Evolutionary conservation across 2,329 filamentous ascomycete species (phyloP).

Genomic region (Trichoderma pleuroti): DNA sequence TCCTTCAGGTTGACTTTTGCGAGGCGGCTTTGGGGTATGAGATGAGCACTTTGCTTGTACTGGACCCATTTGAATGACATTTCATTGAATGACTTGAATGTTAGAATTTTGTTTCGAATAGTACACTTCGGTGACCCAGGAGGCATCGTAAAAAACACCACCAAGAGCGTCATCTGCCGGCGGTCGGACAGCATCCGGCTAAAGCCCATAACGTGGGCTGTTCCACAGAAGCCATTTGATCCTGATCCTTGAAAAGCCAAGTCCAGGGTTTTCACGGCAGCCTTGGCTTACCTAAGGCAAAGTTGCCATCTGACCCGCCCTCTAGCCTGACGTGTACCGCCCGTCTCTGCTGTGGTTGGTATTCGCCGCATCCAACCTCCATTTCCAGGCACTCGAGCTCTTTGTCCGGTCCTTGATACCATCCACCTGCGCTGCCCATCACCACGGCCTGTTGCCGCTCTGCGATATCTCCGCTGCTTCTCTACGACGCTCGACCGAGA

Average conservation of each 20-base stretch:
- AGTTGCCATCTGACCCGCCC: conserved; percentile 21
- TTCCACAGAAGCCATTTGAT: background rate
- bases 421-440: conserved; percentile 8
- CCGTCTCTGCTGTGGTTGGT: conserved; percentile 16
- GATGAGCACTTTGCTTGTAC: background rate
- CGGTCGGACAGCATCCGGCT: background rate
- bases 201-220: background rate
- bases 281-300: conserved; percentile 19
- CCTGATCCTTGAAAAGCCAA: background rate
- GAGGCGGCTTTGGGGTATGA: background rate
- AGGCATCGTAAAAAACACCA: background rate
- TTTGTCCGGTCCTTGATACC: background rate
- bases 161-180: background rate
- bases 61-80: background rate
- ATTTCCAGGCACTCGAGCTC: conserved; percentile 16
- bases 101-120: background rate
- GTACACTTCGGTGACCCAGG: background rate
- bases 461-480: background rate
- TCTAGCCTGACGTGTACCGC: conserved; percentile 21
- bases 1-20: background rate
- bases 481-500: background rate
- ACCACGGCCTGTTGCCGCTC: background rate
- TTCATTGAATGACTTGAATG: background rate
- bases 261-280: background rate
- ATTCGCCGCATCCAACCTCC: conserved; percentile 22